Base-by-base conservation (phyloP, 352 stramenopile genomes). In the Globisporangium lucens region DNA sequence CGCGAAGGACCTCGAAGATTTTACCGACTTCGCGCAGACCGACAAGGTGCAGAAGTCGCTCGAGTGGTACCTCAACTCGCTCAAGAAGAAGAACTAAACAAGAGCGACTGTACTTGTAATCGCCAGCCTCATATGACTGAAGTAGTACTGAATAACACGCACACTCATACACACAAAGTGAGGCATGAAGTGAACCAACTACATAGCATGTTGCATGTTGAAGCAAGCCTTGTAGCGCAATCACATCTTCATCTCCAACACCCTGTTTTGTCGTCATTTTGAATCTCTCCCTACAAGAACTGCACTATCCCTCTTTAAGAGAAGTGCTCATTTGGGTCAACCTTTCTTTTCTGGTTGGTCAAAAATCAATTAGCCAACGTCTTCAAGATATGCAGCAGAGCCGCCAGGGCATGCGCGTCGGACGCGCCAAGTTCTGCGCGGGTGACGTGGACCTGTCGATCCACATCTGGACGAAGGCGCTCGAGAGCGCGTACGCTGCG, bases 41-140 rank as follows among this genome's bases (percentile, higher is more conserved):
- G 86, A 94, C 75, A 90, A 90, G 74, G 81, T 90, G 59, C 88
- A 95, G 62, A 94, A 93, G 65, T 82, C 83, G 56, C 80, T 95
- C 59, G 85, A 68, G 20, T 80, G 81, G 66, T 95, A 95, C 75
- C 70, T 95, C 33, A 80, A 79, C 61, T 84, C 85, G 63, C 79
- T 95, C 63, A 94, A 91, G 79, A 94, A 88, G 71, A 85, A 93
- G 59, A 71, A 71, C 66, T 71, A 33, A 58, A n/a, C 41, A 13
- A 13, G 20, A 58, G 52, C 52, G 17, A 51, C 17, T 51, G 43
- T 24, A 51, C 43, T 51, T 24, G 43, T 24, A 51, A 24, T 22
- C 43, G 7, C 17, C 6, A 24, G 43, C 22, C 1, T 10, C 8
- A 10, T 51, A 12, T 9, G 43, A 24, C 43, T 51, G 43, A 51